These are phyloP conservation scores for Vitis rupestris DNA, from an alignment of 164 flowering plant genomes.

Conservation along the genomic window DNA sequence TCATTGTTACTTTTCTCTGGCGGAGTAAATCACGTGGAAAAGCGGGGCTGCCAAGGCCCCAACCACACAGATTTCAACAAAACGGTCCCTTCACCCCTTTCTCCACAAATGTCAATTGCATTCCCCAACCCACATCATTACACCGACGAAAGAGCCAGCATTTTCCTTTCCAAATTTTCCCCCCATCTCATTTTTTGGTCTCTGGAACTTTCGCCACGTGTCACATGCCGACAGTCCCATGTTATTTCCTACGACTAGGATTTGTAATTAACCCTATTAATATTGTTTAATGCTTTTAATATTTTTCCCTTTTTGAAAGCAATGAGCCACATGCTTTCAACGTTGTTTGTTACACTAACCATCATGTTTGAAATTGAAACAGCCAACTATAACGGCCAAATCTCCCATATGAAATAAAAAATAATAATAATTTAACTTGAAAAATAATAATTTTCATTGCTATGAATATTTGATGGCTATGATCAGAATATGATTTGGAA, in stretches of 20 bases:
- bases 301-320: too few species aligned
- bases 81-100: not conserved
- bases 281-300: too few species aligned
- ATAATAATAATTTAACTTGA: too few species aligned
- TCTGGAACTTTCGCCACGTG: not conserved
- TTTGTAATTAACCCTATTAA: too few species aligned
- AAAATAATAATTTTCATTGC: too few species aligned
- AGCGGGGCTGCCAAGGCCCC: conserved; percentile 5
- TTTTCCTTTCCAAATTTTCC: not conserved
- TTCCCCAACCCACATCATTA: conserved; percentile 12
- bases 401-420: too few species aligned
- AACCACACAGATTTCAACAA: conserved; percentile 1
- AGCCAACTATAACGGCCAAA: too few species aligned
- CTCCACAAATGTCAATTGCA: conserved; percentile 5
- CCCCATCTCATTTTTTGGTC: not conserved
- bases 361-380: too few species aligned
- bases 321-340: too few species aligned
- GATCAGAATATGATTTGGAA: too few species aligned
- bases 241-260: not conserved
- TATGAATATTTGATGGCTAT: too few species aligned
- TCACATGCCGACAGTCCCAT: not conserved
- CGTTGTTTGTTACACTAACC: too few species aligned
- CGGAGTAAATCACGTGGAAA: conserved; percentile 34
- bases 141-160: not conserved
- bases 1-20: not conserved